Evolutionary conservation across 345 rosid species (phyloP).

Genomic region (Eucalyptus virginea): DNA sequence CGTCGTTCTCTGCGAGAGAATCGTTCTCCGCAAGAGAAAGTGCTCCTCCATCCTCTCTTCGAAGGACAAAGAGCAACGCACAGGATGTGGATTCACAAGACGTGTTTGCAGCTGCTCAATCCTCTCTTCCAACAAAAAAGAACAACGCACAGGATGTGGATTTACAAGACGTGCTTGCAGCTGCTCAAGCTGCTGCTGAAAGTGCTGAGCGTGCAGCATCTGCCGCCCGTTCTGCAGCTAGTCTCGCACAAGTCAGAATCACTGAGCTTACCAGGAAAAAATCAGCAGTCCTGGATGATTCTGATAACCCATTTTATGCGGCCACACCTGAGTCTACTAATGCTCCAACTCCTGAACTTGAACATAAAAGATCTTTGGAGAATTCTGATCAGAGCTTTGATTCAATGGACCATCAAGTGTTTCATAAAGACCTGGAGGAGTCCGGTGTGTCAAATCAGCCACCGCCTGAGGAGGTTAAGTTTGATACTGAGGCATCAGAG

Average conservation of each 20-base stretch:
- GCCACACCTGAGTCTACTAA: neutral
- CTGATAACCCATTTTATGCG: conserved; percentile 56
- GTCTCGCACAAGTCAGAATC: conserved; percentile 84
- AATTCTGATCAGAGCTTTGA: conserved; percentile 8
- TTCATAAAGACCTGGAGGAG: neutral
- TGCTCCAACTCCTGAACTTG: conserved; percentile 12
- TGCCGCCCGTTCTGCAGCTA: conserved; percentile 86
- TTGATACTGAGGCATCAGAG: neutral
- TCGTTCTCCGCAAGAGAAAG: conserved; percentile 2
- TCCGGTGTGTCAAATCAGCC: conserved; percentile 11
- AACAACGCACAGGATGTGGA: conserved; percentile 38
- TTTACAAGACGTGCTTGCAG: conserved; percentile 72
- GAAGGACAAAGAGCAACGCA: conserved; percentile 19
- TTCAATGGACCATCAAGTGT: neutral
- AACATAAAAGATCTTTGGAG: conserved; percentile 1
- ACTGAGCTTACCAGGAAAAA: conserved; percentile 49
- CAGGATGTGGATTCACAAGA: conserved; percentile 58
- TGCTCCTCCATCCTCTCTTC: neutral
- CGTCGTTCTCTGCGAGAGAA: conserved; percentile 3
- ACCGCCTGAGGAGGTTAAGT: conserved; percentile 4
- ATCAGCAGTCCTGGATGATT: conserved; percentile 14
- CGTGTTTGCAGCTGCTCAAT: conserved; percentile 72
- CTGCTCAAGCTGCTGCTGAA: conserved; percentile 92
- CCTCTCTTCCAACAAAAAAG: conserved; percentile 11
- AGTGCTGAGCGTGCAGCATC: conserved; percentile 84